Conservation (phyloP, 176 grass and related monocot species). For the Lolium multiflorum region DNA sequence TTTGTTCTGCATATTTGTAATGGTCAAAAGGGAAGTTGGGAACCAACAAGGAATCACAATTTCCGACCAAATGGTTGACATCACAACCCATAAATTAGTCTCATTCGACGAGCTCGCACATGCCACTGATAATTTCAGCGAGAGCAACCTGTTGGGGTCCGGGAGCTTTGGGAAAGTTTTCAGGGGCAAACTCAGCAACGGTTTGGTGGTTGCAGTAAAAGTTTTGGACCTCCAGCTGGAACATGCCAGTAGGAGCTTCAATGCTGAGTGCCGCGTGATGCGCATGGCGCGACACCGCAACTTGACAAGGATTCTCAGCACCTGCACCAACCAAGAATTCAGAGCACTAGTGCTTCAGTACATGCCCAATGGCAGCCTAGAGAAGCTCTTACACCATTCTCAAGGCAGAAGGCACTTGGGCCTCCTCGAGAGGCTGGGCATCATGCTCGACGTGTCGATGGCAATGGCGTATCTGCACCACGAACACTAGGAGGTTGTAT, state of each 20-base stretch:
- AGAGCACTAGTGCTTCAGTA: constrained; percentile 30
- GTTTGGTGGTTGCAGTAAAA: constrained; percentile 10
- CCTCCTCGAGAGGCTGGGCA: neutral
- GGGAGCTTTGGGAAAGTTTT: constrained; percentile 4
- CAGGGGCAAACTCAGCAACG: neutral
- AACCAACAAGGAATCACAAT: neutral
- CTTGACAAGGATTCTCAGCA: neutral
- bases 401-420: neutral
- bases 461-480: constrained; percentile 23
- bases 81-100: neutral
- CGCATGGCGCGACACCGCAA: constrained; percentile 17
- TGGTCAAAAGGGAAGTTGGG: neutral
- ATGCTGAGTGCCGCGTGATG: neutral
- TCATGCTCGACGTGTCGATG: neutral
- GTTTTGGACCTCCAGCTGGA: neutral
- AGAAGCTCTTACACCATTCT: constrained; percentile 1
- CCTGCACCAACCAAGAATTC: constrained; percentile 1
- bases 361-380: constrained; percentile 27
- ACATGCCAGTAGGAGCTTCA: neutral
- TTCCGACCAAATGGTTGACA: neutral
- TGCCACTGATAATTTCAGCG: constrained; percentile 14
- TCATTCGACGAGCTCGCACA: neutral
- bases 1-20: neutral
- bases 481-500: neutral
- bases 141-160: neutral